Evolutionary conservation across 176 grass and related monocot species (phyloP), one percentile per base, ranked within the genome.

Genomic region (Juncus inflexus): DNA sequence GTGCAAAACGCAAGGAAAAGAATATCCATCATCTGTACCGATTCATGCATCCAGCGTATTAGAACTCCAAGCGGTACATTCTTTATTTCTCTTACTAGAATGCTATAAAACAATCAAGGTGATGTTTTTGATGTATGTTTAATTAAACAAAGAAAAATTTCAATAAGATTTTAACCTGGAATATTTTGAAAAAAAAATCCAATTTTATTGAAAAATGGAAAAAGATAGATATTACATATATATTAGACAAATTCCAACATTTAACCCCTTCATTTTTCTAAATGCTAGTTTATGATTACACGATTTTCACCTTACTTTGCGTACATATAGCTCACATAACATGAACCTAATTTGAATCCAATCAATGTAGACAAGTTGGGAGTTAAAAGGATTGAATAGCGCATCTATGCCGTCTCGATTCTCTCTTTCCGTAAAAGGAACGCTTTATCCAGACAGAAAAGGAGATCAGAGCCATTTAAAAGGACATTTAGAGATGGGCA

Each of bases 401-500:
- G 61, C 76, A 3, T 54, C 78, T 4, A 81, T 88, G 82, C 79
- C 91, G 15, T 80, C 91, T 42, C 79, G 87, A 51, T 66, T 91
- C 15, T 77, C 82, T 10, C 84, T 91, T 12, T 74, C 51, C 6
- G 84, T 96, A 40, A 67, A 81, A 11, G 91, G 91, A 55, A 60
- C 56, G 41, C 82, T 96, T 56, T 86, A 96, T 77, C 87, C 91
- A 28, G 87, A 88, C 53, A 65, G 79, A 74, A 79, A 78, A 67
- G 85, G 76, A 59, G 76, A 57, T 50, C 53, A 73, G 64, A 77
- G 76, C 52, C 82, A 77, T 2, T 66, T 83, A 28, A 78, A 42
- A 55, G 91, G 87, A 16, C 76, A 88, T 54, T 64, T 96, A 65
- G 87, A 96, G 77, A 88, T 91, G 82, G 70, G 65, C 52, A 78